Base-by-base conservation (phyloP, 2,329 filamentous ascomycete species). In the Colletotrichum simmondsii region DNA sequence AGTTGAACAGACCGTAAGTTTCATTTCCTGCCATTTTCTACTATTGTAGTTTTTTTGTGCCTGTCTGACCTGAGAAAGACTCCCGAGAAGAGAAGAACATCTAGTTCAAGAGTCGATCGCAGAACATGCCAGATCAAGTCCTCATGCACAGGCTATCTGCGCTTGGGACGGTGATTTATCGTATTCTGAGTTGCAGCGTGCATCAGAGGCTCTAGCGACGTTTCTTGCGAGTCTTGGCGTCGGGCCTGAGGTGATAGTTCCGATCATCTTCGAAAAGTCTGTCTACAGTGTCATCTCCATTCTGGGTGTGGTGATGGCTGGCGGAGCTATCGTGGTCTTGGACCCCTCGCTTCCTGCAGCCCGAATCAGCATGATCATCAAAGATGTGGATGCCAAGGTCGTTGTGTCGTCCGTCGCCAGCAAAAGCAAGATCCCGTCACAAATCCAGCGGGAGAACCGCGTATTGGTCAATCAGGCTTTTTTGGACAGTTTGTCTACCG, bases 201-300 rank as follows among this genome's bases (percentile, higher is more conserved):
- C 5, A 19, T 30, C 35, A 19, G 22, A 71, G 0, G 49, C 5
- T 4, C 24, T 71, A 7, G 26, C 53, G 16, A 1, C 24, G 0
- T 26, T 49, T 3, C 57, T 71, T 5, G 19, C 12, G 0, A 26
- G n/a, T 10, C 37, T 74, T 8, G 77, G 78, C 16, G 73, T 78
- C 5, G 73, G 73, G 2, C 65, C 59, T 7, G 75, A 73, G 19
- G 62, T 66, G 5, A 42, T 76, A 11, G 68, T 74, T 1, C 72
- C 69, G 2, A 37, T 69, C 11, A 37, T 65, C 5, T 74, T 74
- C 1, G 69, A 73, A 16, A 74, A 74, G 61, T 73, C 52, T 3
- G n/a, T 57, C n/a, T 69, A 49, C 57, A 65, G 42, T 35, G 49
- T 68, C 3, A 14, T 74, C 12, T 60, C 69, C 49, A 65, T 72